phyloP scores from a whole-genome alignment of 2,329 filamentous ascomycete genomes.

The Dryadomyces quercus-mongolicae region DNA sequence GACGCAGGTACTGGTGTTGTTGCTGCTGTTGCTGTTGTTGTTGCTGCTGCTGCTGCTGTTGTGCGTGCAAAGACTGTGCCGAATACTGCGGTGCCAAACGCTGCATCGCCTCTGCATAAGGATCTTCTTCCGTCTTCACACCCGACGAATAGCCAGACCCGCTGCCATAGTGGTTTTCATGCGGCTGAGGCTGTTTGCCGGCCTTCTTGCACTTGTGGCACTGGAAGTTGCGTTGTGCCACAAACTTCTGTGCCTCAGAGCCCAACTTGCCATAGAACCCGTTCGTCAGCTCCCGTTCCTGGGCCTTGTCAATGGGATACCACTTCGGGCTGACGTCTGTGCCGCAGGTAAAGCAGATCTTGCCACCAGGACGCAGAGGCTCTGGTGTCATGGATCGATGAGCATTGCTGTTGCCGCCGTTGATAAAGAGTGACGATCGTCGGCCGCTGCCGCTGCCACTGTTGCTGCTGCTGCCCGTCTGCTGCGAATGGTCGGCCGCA shows the following conservation, averaged over 20 bases:
- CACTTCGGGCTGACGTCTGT: constrained; percentile 64
- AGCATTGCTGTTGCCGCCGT: constrained; percentile 1
- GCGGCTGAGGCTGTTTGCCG: constrained; percentile 30
- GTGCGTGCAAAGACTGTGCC: not conserved
- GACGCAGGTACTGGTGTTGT: not conserved
- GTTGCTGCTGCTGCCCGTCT: not conserved
- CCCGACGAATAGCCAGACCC: not conserved
- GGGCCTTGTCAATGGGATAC: constrained; percentile 47
- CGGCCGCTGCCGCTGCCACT: constrained; percentile 1
- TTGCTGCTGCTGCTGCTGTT: constrained; percentile 5
- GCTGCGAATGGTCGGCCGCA: not conserved
- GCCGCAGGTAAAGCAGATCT: constrained; percentile 50
- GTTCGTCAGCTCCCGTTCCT: constrained; percentile 39
- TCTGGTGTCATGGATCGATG: constrained; percentile 14
- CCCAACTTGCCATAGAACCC: constrained; percentile 38
- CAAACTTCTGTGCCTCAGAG: constrained; percentile 45
- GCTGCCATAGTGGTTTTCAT: constrained; percentile 8
- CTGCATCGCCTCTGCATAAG: constrained; percentile 5
- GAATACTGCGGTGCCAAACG: constrained; percentile 5
- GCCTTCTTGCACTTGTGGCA: constrained; percentile 63
- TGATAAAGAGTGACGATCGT: not conserved
- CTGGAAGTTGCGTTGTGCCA: constrained; percentile 51
- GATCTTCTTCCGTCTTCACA: constrained; percentile 13
- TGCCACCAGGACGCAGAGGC: constrained; percentile 30
- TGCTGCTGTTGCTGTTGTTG: constrained; percentile 3